Evolutionary conservation across 192 early-diverging fungal genomes (phyloP), one percentile per base, ranked within the genome.

Genomic region (Linnemannia elongata): DNA sequence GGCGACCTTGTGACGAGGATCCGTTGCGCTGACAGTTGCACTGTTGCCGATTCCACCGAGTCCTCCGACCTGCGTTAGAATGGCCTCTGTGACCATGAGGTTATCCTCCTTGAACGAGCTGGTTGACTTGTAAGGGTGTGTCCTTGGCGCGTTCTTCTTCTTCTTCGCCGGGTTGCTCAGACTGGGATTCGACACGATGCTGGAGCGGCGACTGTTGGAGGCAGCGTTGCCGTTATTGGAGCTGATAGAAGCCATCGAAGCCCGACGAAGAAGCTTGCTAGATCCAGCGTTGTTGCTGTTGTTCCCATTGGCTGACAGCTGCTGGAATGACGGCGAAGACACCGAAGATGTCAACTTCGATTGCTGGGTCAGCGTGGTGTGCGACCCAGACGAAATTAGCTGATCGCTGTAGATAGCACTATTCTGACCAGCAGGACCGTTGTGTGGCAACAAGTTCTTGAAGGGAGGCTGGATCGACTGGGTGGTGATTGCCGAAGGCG

Each of bases 381-480:
- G 36, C 4, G 75, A 22, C 44, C 52, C 52, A 15, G 74, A 66
- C 12, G 60, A 66, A 0, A 30, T 30, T 45, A 45, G 6, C 1
- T 45, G 42, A 44, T 6, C 9, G 18, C 35, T 52, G 20, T 39
- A 33, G 35, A 35, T 1, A 38, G 8, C 33, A 41, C 47, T 73
- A 7, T 55, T 45, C 24, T 42, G 33, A 6, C 36, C 57, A 17
- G 77, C 57, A 45, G 49, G 36, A 2, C 72, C 42, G 27, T 81
- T 77, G 20, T 77, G 38, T 3, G 84, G 84, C 10, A 87, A n/a
- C 17, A 87, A n/a, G 45, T 87, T 60, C 63, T 87, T 87, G 69
- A 87, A 87, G 0, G 84, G 84, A 5, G 84, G 84, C 30, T 87
- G 84, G 20, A 87, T 87, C 7, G 84, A 87, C 41, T 87, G 84